Base-by-base conservation (phyloP, 2,329 filamentous ascomycete genomes). In the Scopulariopsis brevicaulis region DNA sequence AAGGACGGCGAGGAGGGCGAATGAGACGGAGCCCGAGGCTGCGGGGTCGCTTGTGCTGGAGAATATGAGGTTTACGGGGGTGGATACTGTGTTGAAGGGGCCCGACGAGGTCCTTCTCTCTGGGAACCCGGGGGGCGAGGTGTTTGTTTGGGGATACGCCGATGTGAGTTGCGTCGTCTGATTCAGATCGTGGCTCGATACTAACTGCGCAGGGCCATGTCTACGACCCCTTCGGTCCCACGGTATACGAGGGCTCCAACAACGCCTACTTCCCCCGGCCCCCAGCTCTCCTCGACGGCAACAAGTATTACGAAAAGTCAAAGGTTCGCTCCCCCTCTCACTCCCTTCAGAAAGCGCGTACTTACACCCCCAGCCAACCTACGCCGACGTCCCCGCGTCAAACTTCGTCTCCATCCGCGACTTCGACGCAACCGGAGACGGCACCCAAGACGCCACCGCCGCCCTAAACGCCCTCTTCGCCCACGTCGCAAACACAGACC, bases 401-500 rank as follows among this genome's bases (percentile, higher is more conserved):
- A 75, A 78, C 7, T 90, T 94, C 66, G 68, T 89, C 64, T 87
- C 83, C 59, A 83, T 89, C 65, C 88, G 87, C 63, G 75, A 75
- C 15, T 75, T 74, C 15, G 87, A 88, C 43, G 87, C 85, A 58
- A 84, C 78, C 65, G 90, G 89, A 61, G 87, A 94, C 64, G 89
- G 88, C 40, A 68, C 69, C 1, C 85, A 87, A 1, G 89, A 94
- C 63, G 90, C 94, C 66, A 92, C 89, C 1, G 75, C 74, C 8
- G 82, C 81, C 15, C 80, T 94, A 59, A 86, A 90, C 65, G 73
- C 73, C 18, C 80, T 88, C 15, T 77, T 93, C 60, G 63, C 76
- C 81, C 65, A 64, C 59, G 65, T 68, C 12, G 79, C 77, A 53
- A 80, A 80, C 10, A 66, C 74, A 0, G 79, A 78, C 56, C 75